Evolutionary conservation across 2,329 filamentous ascomycete genomes (phyloP), one percentile per base, ranked within the genome.

Genomic region (Fusarium incarnatum): DNA sequence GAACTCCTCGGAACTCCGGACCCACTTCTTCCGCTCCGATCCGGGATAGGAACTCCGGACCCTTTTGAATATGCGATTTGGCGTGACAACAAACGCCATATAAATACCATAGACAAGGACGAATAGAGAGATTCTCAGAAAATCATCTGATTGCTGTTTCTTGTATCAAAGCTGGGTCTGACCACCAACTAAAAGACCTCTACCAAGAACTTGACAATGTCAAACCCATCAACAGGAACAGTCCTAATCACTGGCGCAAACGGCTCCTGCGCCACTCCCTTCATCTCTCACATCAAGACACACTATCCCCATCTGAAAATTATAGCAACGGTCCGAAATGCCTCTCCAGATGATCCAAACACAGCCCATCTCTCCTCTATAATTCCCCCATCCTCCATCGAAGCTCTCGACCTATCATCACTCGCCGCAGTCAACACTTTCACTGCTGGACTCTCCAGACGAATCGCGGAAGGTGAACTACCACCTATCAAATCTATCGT

Each of bases 241-340:
- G 73, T 82, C 30, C 67, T 82, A 25, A 63, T 82, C 37, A 82
- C 79, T 0, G 79, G 77, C 1, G 79, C 79, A 22, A 82, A 82
- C 57, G 80, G 81, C 44, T 82, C 81, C 15, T 58, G 71, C 0
- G 74, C 65, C 8, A 32, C 67, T 0, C 56, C 44, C 3, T 73
- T 71, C 8, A 53, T 74, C 42, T 37, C 67, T 0, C 55, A 64
- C 5, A 18, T 76, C 23, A 47, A 74, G 12, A 28, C 55, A 0
- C 28, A 53, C 18, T 60, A 73, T 27, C 74, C 74, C 15, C 42
- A 58, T 0, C 56, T 75, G n/a, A 78, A 73, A 2, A 66, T 77
- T 7, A 67, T 81, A 22, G 63, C 78, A 22, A 77, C 79, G 11
- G 79, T 81, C 9, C 76, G 79, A 10, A 73, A 79, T 56, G 69